A percentile compares a stretch with the other conserved stretches of the same genome.
Evolutionary conservation across 371 early-diverging fungal species (phyloP).

Genomic region (Cokeromyces recurvatus): DNA sequence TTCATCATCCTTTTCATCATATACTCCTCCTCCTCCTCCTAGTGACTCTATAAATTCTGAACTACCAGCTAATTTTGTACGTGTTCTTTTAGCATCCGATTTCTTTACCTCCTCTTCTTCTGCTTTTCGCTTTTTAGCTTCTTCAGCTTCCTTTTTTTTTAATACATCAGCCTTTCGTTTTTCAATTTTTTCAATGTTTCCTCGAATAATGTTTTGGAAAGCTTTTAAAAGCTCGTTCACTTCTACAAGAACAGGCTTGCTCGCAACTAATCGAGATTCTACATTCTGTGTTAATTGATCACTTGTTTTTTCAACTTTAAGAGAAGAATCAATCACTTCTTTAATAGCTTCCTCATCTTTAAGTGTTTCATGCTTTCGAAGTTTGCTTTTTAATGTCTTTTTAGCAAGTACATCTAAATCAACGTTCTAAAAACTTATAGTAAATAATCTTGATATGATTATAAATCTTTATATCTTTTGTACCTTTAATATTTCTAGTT

Average conservation of each 20-base stretch:
- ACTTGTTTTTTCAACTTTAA: not conserved
- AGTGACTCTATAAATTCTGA: slow-evolving; percentile 37
- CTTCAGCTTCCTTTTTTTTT: slow-evolving; percentile 4
- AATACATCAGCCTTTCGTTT: slow-evolving; percentile 4
- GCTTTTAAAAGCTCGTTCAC: slow-evolving; percentile 12
- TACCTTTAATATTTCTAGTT: slow-evolving; percentile 34
- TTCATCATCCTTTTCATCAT: slow-evolving; percentile 17
- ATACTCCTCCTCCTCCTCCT: not conserved
- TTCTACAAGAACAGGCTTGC: slow-evolving; percentile 21
- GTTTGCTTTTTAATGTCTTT: slow-evolving; percentile 24
- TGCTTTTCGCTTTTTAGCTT: slow-evolving; percentile 11
- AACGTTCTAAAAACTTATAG: slow-evolving; percentile 24
- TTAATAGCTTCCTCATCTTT: slow-evolving; percentile 17
- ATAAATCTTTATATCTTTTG: too few species aligned
- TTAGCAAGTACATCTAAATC: slow-evolving; percentile 34
- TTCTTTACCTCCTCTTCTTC: slow-evolving; percentile 9
- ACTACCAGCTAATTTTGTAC: slow-evolving; percentile 1
- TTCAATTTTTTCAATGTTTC: slow-evolving; percentile 16
- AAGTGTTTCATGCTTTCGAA: slow-evolving; percentile 22
- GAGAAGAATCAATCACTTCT: slow-evolving; percentile 3
- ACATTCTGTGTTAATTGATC: slow-evolving; percentile 20
- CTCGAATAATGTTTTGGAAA: slow-evolving; percentile 18
- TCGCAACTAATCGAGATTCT: slow-evolving; percentile 26
- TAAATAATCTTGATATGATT: not conserved
- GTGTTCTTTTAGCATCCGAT: slow-evolving; percentile 2